These are phyloP conservation scores for Lodderomyces elongisporus DNA, from an alignment of 1,139 yeast genomes.

Conservation along the genomic window DNA sequence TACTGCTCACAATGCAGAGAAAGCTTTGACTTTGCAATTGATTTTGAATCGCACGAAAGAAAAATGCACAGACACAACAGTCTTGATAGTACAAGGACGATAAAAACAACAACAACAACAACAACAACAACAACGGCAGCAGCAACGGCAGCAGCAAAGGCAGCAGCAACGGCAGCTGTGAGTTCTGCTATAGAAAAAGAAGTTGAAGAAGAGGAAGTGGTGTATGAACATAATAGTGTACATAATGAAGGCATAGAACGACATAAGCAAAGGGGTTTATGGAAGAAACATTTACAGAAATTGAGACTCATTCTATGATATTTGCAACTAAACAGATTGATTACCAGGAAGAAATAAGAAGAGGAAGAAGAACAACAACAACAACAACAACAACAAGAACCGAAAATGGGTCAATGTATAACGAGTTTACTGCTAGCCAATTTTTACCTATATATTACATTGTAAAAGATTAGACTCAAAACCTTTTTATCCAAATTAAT, in stretches of 20 bases:
- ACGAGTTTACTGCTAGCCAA: no score
- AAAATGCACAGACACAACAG: background rate
- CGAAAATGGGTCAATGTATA: no score
- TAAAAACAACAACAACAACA: background rate
- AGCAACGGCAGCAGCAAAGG: background rate
- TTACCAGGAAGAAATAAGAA: no score
- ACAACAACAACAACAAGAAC: no score
- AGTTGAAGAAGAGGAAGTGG: background rate
- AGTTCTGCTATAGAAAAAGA: background rate
- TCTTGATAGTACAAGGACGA: background rate
- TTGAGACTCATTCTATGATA: background rate
- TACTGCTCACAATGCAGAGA: background rate
- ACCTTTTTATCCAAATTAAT: no score
- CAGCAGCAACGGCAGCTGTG: background rate
- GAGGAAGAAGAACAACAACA: no score
- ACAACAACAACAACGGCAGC: background rate
- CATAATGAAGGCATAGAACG: no score
- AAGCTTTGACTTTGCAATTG: slow-evolving; percentile 2
- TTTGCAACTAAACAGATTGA: no score
- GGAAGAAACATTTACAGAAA: background rate
- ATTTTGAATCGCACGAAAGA: slow-evolving; percentile 3
- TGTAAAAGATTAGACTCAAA: no score
- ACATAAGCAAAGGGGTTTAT: no score
- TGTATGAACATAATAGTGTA: background rate
- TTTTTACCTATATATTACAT: no score